These are phyloP conservation scores for Aspergillus baeticus DNA, from an alignment of 495 filamentous ascomycete genomes.

Conservation along the genomic window DNA sequence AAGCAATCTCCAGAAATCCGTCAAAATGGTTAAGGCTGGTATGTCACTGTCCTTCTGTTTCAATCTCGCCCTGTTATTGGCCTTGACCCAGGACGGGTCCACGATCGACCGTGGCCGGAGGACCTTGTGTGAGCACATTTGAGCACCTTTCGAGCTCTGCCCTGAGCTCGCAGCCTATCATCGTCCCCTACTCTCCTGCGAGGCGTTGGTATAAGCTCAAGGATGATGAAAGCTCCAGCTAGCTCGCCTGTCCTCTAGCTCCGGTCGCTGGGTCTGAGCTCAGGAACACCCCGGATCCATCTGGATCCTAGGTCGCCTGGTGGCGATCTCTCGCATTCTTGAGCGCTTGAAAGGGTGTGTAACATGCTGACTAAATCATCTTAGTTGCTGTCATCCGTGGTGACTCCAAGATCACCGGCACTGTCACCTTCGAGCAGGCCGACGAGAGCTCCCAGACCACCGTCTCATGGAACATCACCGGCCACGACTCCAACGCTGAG, in stretches of 20 bases:
- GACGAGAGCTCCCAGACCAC: constrained; percentile 77
- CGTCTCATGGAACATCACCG: constrained; percentile 87
- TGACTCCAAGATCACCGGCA: constrained; percentile 89
- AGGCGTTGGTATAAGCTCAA: constrained; percentile 10
- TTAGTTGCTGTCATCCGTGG: constrained; percentile 93
- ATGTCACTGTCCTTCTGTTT: constrained; percentile 40
- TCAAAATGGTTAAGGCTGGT: constrained; percentile 97
- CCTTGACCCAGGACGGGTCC: constrained; percentile 21
- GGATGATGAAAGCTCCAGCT: constrained; percentile 9
- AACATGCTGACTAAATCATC: constrained; percentile 7
- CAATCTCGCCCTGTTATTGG: constrained; percentile 22
- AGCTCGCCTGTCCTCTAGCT: constrained; percentile 5
- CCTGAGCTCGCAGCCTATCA: constrained; percentile 33
- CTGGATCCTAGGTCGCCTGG: not conserved
- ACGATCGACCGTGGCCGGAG: constrained; percentile 33
- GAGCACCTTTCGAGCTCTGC: constrained; percentile 47
- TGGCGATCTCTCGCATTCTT: not conserved
- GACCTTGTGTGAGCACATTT: constrained; percentile 54
- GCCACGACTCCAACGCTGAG: constrained; percentile 91
- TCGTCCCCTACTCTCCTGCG: constrained; percentile 15
- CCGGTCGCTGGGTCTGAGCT: constrained; percentile 12
- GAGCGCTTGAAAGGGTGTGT: not conserved
- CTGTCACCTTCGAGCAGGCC: constrained; percentile 91
- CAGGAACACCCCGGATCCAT: constrained; percentile 5
- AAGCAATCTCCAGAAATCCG: constrained; percentile 28